These are phyloP conservation scores for Paecilomyces niveus DNA, from an alignment of 2,329 filamentous ascomycete genomes.

Conservation along the genomic window DNA sequence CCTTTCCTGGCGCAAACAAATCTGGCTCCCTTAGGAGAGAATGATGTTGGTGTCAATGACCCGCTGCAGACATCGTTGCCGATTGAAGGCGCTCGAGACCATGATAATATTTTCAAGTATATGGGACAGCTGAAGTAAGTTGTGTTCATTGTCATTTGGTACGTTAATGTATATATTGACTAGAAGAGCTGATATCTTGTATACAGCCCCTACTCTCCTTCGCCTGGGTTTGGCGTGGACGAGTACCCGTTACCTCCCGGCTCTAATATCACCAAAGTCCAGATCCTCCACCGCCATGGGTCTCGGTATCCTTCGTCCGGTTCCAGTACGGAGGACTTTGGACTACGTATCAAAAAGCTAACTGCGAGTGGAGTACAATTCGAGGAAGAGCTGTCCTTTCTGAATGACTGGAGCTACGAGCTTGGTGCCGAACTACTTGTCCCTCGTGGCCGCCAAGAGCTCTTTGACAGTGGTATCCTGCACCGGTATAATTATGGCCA, in stretches of 20 bases:
- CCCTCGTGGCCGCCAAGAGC: slow-evolving; percentile 63
- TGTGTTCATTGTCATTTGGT: slow-evolving; percentile 5
- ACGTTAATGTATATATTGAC: neutral
- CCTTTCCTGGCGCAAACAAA: slow-evolving; percentile 68
- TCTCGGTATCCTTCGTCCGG: slow-evolving; percentile 63
- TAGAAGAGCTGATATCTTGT: neutral
- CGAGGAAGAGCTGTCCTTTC: slow-evolving; percentile 55
- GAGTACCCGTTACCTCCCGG: slow-evolving; percentile 63
- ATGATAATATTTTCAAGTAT: slow-evolving; percentile 61
- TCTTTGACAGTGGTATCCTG: slow-evolving; percentile 62
- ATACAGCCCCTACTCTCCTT: slow-evolving; percentile 58
- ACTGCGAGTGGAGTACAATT: slow-evolving; percentile 46
- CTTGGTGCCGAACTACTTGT: slow-evolving; percentile 67
- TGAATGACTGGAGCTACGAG: slow-evolving; percentile 62
- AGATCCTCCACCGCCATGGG: slow-evolving; percentile 69
- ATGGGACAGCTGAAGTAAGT: slow-evolving; percentile 55
- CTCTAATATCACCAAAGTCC: slow-evolving; percentile 61
- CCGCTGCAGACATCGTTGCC: slow-evolving; percentile 66
- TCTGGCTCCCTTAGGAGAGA: slow-evolving; percentile 55
- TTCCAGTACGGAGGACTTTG: slow-evolving; percentile 50
- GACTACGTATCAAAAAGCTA: slow-evolving; percentile 51
- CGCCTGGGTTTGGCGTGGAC: slow-evolving; percentile 62
- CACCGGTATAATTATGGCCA: slow-evolving; percentile 68
- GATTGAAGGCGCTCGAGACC: slow-evolving; percentile 51
- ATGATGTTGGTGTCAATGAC: slow-evolving; percentile 59